Conservation (phyloP, 805 yeast genomes). For the Jamesozyma rosinii region DNA sequence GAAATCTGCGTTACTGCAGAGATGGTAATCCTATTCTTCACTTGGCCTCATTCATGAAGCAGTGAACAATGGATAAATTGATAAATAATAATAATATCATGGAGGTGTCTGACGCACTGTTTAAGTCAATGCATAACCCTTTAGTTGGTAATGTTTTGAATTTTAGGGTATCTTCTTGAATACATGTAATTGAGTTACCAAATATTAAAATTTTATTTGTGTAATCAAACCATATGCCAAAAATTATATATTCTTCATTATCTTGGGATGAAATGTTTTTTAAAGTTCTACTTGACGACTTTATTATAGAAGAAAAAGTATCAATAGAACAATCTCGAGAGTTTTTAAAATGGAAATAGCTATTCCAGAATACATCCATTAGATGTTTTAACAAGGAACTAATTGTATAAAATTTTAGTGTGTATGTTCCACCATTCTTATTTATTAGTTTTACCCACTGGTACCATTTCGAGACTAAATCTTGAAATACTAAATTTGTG, state of each 20-base stretch:
- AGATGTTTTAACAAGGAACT: background rate
- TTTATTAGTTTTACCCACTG: constrained; percentile 1
- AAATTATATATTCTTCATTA: background rate
- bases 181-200: background rate
- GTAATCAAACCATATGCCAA: constrained; percentile 4
- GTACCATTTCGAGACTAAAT: constrained; percentile 2
- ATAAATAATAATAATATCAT: too few relatives aligned
- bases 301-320: too few relatives aligned
- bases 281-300: too few relatives aligned
- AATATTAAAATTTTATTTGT: constrained; percentile 2
- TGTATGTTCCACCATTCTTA: constrained; percentile 1
- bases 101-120: too few relatives aligned
- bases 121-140: too few relatives aligned
- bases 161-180: too few relatives aligned
- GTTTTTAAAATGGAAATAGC: background rate
- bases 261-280: too few relatives aligned
- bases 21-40: too few relatives aligned
- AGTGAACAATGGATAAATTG: too few relatives aligned
- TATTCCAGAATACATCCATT: background rate
- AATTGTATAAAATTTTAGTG: background rate
- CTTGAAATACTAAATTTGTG: background rate
- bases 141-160: too few relatives aligned
- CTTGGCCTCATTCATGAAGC: too few relatives aligned
- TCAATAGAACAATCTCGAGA: background rate
- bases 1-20: too few relatives aligned